Percentiles rank a stretch among this genome's conserved stretches.
phyloP scores from a whole-genome alignment of 208 protist genomes.

The Acanthamoeba pearcei region DNA sequence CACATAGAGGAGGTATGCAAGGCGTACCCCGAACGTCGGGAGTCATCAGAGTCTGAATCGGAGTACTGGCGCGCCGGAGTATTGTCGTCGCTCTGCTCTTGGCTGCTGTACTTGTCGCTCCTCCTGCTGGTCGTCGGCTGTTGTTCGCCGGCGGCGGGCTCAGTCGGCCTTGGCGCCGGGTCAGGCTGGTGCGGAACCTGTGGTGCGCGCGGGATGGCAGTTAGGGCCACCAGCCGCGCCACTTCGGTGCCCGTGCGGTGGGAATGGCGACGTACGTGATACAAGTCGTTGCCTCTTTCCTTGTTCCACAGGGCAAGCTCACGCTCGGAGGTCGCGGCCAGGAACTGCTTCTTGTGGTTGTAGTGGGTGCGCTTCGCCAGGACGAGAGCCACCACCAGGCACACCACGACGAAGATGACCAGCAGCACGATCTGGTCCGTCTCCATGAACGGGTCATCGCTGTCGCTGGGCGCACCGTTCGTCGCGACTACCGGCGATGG shows the following conservation, averaged over 20 bases:
- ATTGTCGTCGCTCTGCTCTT: background rate
- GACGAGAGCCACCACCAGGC: background rate
- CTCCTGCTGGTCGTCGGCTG: too few relatives aligned
- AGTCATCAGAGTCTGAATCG: background rate
- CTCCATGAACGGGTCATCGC: background rate
- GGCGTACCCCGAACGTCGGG: background rate
- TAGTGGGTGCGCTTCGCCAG: background rate
- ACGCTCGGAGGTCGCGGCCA: background rate
- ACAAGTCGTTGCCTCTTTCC: conserved; percentile 17
- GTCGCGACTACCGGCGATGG: background rate
- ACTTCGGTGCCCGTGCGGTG: too few relatives aligned
- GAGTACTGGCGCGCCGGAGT: background rate
- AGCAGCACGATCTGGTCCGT: conserved; percentile 65
- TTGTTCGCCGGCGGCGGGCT: too few relatives aligned
- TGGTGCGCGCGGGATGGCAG: too few relatives aligned
- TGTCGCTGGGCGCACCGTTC: background rate
- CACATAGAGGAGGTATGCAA: background rate
- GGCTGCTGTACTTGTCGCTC: too few relatives aligned
- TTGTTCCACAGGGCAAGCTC: conserved; percentile 32
- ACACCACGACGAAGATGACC: background rate
- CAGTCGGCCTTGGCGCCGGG: too few relatives aligned
- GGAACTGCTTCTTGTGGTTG: background rate
- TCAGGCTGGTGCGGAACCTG: too few relatives aligned
- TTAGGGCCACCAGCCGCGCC: background rate
- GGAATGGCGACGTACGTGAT: background rate